A percentile compares a stretch with the other conserved stretches of the same genome.
These are phyloP conservation scores for Candida koratica DNA, from an alignment of 805 yeast species.

Conservation along the genomic window DNA sequence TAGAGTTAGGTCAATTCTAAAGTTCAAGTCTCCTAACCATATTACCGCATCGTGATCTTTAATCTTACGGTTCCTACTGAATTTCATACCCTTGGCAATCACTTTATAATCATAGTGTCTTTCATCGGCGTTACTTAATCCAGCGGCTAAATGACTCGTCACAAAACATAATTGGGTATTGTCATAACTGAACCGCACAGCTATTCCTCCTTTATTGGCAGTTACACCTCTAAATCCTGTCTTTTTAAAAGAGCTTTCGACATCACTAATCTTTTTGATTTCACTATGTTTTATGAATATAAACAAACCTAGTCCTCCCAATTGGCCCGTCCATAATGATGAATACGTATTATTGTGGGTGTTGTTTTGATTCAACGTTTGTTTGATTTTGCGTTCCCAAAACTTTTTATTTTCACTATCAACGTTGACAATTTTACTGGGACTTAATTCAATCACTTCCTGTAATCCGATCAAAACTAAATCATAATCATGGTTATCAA, in stretches of 20 bases:
- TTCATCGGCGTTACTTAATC: slow-evolving; percentile 73
- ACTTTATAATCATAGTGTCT: slow-evolving; percentile 84
- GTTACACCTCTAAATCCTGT: slow-evolving; percentile 95
- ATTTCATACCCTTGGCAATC: slow-evolving; percentile 63
- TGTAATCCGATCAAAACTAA: slow-evolving; percentile 81
- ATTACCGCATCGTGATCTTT: slow-evolving; percentile 81
- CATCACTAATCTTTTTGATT: slow-evolving; percentile 49
- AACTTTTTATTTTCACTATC: slow-evolving; percentile 57
- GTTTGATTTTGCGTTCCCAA: slow-evolving; percentile 65
- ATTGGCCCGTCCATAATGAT: slow-evolving; percentile 68
- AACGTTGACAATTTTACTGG: slow-evolving; percentile 77
- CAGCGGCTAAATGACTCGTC: slow-evolving; percentile 91
- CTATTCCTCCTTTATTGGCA: slow-evolving; percentile 75
- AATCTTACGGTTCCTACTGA: slow-evolving; percentile 45
- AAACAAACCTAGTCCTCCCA: slow-evolving; percentile 79
- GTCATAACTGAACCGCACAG: slow-evolving; percentile 61
- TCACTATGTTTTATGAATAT: slow-evolving; percentile 60
- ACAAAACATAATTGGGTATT: slow-evolving; percentile 74
- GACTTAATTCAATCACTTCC: slow-evolving; percentile 74
- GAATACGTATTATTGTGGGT: slow-evolving; percentile 43
- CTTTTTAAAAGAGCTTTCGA: slow-evolving; percentile 74
- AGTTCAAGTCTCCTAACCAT: slow-evolving; percentile 94
- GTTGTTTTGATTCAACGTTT: slow-evolving; percentile 37
- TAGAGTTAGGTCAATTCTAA: slow-evolving; percentile 67
- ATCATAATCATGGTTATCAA: slow-evolving; percentile 60